Conservation (phyloP, 148 eudicot species). For the Fagopyrum esculentum region DNA sequence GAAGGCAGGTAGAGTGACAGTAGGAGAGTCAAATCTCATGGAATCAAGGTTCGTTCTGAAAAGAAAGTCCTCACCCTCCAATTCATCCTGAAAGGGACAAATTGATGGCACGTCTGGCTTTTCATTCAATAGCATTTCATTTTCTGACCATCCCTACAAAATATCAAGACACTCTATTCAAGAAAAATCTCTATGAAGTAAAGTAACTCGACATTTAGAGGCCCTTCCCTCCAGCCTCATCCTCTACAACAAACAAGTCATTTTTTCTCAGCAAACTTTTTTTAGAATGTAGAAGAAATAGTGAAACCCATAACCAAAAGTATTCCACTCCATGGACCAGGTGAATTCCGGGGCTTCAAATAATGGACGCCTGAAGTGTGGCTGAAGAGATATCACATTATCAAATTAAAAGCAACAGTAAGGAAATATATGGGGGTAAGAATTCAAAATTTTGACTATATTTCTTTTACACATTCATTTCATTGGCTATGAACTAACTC, state of each 20-base stretch:
- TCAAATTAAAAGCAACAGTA: not conserved
- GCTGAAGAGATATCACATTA: conserved; percentile 33
- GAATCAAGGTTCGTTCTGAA: conserved; percentile 55
- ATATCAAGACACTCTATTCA: not conserved
- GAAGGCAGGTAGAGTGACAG: too few relatives aligned
- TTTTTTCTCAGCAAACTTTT: conserved; percentile 47
- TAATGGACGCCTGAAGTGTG: conserved; percentile 86
- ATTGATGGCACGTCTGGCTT: conserved; percentile 29
- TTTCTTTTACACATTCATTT: not conserved
- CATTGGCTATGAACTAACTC: not conserved
- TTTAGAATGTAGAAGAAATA: conserved; percentile 80
- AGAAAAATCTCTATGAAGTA: not conserved
- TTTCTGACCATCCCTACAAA: conserved; percentile 61
- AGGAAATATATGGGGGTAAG: not conserved
- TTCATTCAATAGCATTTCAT: conserved; percentile 21
- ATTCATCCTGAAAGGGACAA: conserved; percentile 62
- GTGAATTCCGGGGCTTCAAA: conserved; percentile 64
- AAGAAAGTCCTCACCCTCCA: conserved; percentile 75
- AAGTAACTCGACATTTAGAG: not conserved
- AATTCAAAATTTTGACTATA: not conserved
- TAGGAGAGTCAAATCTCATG: too few relatives aligned
- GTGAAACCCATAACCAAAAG: conserved; percentile 95
- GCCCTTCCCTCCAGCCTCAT: not conserved
- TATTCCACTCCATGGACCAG: conserved; percentile 81
- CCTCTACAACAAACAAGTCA: not conserved